Percentiles rank a stretch among this genome's conserved stretches.
Conservation (phyloP, 371 early-diverging fungal species). For the Rhizoclosmatium hyalinum region DNA sequence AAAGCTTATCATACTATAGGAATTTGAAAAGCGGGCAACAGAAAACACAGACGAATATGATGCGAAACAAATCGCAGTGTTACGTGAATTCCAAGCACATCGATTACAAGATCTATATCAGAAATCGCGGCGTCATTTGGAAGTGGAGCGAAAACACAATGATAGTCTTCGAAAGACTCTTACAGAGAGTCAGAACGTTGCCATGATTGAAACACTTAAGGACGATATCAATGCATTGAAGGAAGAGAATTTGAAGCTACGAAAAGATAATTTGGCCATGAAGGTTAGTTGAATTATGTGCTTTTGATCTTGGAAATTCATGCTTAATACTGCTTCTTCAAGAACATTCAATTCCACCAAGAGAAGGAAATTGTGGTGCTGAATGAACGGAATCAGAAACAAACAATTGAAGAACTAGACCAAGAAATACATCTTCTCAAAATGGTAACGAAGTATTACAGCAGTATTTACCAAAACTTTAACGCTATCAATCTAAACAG, state of each 20-base stretch:
- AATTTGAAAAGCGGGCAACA: slow-evolving; percentile 26
- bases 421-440: slow-evolving; percentile 23
- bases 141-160: slow-evolving; percentile 36
- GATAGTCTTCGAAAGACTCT: slow-evolving; percentile 30
- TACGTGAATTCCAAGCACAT: slow-evolving; percentile 37
- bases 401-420: slow-evolving; percentile 27
- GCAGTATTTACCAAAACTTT: too few relatives aligned
- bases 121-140: slow-evolving; percentile 33
- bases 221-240: slow-evolving; percentile 22
- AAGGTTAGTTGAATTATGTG: slow-evolving; percentile 21
- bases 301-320: not conserved
- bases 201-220: slow-evolving; percentile 20
- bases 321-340: too few relatives aligned
- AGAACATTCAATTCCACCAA: slow-evolving; percentile 37
- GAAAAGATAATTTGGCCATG: slow-evolving; percentile 34
- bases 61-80: slow-evolving; percentile 32
- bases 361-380: slow-evolving; percentile 29
- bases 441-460: too few relatives aligned
- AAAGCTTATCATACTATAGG: slow-evolving; percentile 16
- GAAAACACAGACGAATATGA: slow-evolving; percentile 27
- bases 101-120: slow-evolving; percentile 35
- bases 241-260: slow-evolving; percentile 29
- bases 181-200: slow-evolving; percentile 28
- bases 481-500: not conserved
- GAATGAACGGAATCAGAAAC: slow-evolving; percentile 10